Conservation (phyloP, 1,284 basidiomycete species). For the Sparassis latifolia region DNA sequence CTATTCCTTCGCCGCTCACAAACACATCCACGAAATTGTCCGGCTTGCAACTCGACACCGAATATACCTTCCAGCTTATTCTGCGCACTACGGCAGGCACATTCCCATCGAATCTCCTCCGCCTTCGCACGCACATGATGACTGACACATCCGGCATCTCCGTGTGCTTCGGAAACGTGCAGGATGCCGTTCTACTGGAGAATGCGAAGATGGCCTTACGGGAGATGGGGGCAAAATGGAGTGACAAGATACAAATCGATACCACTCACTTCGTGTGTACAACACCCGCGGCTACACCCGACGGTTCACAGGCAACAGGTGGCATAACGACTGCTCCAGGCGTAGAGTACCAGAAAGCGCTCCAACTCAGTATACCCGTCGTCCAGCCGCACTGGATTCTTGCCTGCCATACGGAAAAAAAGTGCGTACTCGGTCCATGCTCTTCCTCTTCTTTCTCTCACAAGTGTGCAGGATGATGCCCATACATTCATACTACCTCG, state of each 20-base stretch:
- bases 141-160: slow-evolving; percentile 88
- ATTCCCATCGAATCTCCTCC: slow-evolving; percentile 76
- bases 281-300: slow-evolving; percentile 65
- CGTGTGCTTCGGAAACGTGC: slow-evolving; percentile 86
- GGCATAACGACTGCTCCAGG: slow-evolving; percentile 52
- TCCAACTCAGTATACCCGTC: slow-evolving; percentile 86
- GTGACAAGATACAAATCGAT: slow-evolving; percentile 91
- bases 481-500: slow-evolving; percentile 78
- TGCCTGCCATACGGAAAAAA: slow-evolving; percentile 77
- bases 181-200: slow-evolving; percentile 70
- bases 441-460: slow-evolving; percentile 1
- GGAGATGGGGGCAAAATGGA: slow-evolving; percentile 85
- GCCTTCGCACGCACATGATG: slow-evolving; percentile 87
- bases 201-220: slow-evolving; percentile 72
- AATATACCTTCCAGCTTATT: slow-evolving; percentile 90
- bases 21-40: slow-evolving; percentile 90
- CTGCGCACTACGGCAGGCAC: slow-evolving; percentile 87
- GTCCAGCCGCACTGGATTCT: slow-evolving; percentile 89
- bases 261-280: slow-evolving; percentile 96
- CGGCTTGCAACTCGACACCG: slow-evolving; percentile 80
- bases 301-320: slow-evolving; percentile 51
- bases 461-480: slow-evolving; percentile 66
- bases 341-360: slow-evolving; percentile 85
- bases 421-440: slow-evolving; percentile 39
- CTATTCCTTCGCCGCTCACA: slow-evolving; percentile 73